Percentiles rank a stretch among this genome's conserved stretches.
Evolutionary conservation across 1,284 basidiomycete genomes (phyloP).

Genomic region (Cutaneotrichosporon mucoides): DNA sequence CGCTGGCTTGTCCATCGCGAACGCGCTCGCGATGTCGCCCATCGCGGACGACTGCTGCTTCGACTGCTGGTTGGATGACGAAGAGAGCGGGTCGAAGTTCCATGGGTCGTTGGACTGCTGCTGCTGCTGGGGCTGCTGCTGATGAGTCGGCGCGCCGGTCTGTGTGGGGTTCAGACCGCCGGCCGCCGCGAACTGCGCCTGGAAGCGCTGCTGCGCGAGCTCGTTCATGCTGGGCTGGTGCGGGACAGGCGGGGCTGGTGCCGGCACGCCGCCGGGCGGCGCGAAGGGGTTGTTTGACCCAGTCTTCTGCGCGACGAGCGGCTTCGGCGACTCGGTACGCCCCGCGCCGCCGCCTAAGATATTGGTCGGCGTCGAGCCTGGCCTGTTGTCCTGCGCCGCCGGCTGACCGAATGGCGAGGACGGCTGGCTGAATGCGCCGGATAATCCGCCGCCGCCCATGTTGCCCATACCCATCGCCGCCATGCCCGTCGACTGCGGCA

Average conservation of each 20-base stretch:
- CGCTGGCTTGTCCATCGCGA: constrained; percentile 28
- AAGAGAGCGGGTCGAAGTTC: constrained; percentile 3
- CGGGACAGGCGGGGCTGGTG: constrained; percentile 59
- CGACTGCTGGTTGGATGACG: constrained; percentile 1
- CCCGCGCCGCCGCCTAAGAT: neutral
- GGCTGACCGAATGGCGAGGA: constrained; percentile 56
- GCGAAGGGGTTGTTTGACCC: constrained; percentile 96
- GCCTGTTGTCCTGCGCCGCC: neutral
- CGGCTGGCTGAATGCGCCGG: constrained; percentile 1
- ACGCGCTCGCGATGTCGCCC: constrained; percentile 44
- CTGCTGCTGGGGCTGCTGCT: constrained; percentile 9
- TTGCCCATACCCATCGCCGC: neutral
- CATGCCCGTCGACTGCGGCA: constrained; percentile 15
- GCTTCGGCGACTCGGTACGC: constrained; percentile 51
- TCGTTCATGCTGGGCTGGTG: constrained; percentile 77
- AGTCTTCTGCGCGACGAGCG: constrained; percentile 81
- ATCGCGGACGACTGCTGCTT: constrained; percentile 21
- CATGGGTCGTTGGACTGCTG: constrained; percentile 2
- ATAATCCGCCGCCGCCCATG: neutral
- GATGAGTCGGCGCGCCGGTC: neutral
- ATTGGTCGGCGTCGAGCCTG: constrained; percentile 8
- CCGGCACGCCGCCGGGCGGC: constrained; percentile 55
- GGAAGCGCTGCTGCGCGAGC: constrained; percentile 57
- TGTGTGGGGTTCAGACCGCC: constrained; percentile 9
- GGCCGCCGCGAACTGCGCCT: constrained; percentile 15